Conservation (phyloP, 805 yeast species). For the Candida oleophila region DNA sequence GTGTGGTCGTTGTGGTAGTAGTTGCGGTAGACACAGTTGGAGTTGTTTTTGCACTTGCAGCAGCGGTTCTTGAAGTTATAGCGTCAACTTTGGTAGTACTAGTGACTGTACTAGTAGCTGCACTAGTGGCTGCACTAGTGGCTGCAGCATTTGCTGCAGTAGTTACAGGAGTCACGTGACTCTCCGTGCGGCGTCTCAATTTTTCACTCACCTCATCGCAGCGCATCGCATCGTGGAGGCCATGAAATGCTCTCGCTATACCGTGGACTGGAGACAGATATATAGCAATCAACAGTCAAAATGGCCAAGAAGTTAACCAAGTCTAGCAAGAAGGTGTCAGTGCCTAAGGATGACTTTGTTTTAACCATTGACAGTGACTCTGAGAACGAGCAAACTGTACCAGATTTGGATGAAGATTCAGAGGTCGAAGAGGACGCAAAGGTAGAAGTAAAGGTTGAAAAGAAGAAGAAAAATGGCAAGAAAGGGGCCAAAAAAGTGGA, state of each 20-base stretch:
- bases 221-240: background rate
- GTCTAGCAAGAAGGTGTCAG: background rate
- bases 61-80: too few species aligned
- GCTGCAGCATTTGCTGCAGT: background rate
- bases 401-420: conserved; percentile 21
- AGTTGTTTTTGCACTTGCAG: too few species aligned
- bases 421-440: conserved; percentile 39
- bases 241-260: background rate
- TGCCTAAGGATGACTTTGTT: conserved; percentile 50
- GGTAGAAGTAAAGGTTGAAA: conserved; percentile 39
- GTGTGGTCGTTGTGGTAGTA: too few species aligned
- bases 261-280: background rate
- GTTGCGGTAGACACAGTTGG: too few species aligned
- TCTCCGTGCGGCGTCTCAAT: conserved; percentile 2
- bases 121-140: too few species aligned
- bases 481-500: conserved; percentile 16
- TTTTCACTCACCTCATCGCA: conserved; percentile 14
- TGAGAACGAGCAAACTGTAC: conserved; percentile 38
- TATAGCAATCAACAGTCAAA: background rate
- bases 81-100: too few species aligned
- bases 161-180: background rate
- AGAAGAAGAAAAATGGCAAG: conserved; percentile 12
- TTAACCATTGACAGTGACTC: conserved; percentile 80
- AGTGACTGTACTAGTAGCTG: too few species aligned
- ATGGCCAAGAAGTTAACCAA: conserved; percentile 2